Conservation (phyloP, 208 protist genomes). For the Strigomonas oncopelti region DNA sequence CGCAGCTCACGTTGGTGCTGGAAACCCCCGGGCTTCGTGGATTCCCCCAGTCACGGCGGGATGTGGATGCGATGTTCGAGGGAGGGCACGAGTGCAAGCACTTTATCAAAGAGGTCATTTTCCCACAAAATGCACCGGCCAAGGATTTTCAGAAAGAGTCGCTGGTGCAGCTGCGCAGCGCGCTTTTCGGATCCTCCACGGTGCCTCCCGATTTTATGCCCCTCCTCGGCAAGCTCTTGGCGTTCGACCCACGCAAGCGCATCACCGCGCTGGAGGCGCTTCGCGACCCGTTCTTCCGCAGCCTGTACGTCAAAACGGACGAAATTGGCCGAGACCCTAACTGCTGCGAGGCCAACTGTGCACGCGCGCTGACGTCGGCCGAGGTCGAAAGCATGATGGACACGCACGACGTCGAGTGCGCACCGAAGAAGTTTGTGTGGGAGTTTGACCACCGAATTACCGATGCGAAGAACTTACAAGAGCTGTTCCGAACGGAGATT, state of each 20-base stretch:
- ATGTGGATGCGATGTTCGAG: slow-evolving; percentile 71
- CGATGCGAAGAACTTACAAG: slow-evolving; percentile 24
- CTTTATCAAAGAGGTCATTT: slow-evolving; percentile 47
- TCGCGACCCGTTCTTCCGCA: slow-evolving; percentile 55
- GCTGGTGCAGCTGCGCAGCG: slow-evolving; percentile 33
- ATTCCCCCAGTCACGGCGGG: slow-evolving; percentile 50
- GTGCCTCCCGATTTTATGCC: slow-evolving; percentile 43
- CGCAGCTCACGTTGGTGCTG: slow-evolving; percentile 46
- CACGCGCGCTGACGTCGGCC: background rate
- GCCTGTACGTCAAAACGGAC: slow-evolving; percentile 29
- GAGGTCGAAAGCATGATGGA: background rate
- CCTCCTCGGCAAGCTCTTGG: slow-evolving; percentile 51
- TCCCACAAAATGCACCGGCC: background rate
- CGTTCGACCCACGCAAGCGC: slow-evolving; percentile 49
- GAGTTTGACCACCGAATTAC: slow-evolving; percentile 53
- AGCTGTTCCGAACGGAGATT: slow-evolving; percentile 39
- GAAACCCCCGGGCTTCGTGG: slow-evolving; percentile 83
- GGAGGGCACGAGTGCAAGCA: slow-evolving; percentile 63
- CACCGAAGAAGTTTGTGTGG: slow-evolving; percentile 22
- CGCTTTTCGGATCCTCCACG: slow-evolving; percentile 55
- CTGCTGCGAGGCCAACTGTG: background rate
- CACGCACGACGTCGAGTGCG: background rate
- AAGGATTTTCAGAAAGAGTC: slow-evolving; percentile 10
- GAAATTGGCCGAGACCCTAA: slow-evolving; percentile 38
- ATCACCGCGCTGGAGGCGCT: slow-evolving; percentile 62